Evolutionary conservation across 2,329 filamentous ascomycete species (phyloP), one percentile per base, ranked within the genome.

Genomic region (Grosmannia clavigera): DNA sequence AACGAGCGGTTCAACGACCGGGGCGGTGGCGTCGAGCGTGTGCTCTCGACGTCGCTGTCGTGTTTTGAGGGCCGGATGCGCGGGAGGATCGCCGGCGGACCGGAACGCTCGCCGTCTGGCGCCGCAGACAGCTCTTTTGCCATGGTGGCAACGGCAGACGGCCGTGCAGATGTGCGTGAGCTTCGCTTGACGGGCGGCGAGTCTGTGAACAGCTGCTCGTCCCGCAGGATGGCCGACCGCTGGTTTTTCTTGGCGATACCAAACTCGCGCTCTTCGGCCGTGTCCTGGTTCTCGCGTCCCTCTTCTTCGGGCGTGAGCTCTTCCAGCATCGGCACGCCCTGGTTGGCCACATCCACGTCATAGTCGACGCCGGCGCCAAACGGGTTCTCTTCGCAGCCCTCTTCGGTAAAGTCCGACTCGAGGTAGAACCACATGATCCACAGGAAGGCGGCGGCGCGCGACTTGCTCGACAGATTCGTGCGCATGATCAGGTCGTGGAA

Each of bases 401-500:
- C 89, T 66, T 87, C 84, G 0, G 89, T 89, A 66, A 96, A 97
- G 70, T 96, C 90, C 33, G 92, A 96, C 71, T 99, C 94, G 22
- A 99, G 81, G 69, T 99, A 97, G 78, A 94, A 96, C 94, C 94
- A 99, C 85, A 99, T 95, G 64, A 99, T 78, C 94, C 94, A 99
- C 25, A 99, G 75, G 67, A 99, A 99, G 0, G 92, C 92, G 53
- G 78, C 85, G 1, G 94, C 92, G 64, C 94, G 83, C 63, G 90
- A 95, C 65, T 79, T 75, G 72, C 92, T 97, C 61, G 86, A 90
- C 62, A 90, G 81, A 29, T 88, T 87, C 1, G 86, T 86, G 69
- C 90, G 86, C 92, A 97, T 97, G 67, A 99, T 87, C 19, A 99
- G 81, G 68, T 99, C 94, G 71, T 96, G 95, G 71, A 99, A 97